A percentile compares a stretch with the other conserved stretches of the same genome.
Conservation (phyloP, 345 rosid genomes). For the Boechera divaricarpa region DNA sequence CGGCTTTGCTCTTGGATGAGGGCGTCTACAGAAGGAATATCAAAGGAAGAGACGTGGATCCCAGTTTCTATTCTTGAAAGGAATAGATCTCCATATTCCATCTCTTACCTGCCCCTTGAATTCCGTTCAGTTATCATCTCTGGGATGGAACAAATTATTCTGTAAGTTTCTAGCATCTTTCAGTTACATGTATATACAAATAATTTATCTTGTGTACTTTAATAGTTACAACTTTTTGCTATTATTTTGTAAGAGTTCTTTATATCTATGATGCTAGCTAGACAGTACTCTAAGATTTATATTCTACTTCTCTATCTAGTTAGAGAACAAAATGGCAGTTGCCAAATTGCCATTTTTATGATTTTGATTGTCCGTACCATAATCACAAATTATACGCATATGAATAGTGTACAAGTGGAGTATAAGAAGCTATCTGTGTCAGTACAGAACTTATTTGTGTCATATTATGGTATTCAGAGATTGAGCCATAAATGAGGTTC, state of each 20-base stretch:
- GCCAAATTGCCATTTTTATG: conserved; percentile 3
- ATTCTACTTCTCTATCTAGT: background rate
- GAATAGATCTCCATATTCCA: conserved; percentile 83
- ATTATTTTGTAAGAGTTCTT: conserved; percentile 1
- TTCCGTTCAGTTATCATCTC: conserved; percentile 76
- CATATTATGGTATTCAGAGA: background rate
- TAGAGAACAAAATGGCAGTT: conserved; percentile 11
- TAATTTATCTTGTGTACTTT: background rate
- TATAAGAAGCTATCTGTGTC: too few species aligned
- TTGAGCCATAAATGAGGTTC: background rate
- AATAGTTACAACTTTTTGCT: background rate
- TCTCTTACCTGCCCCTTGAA: conserved; percentile 86
- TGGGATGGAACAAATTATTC: conserved; percentile 83
- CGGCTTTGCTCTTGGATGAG: conserved; percentile 99
- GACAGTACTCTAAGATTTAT: background rate
- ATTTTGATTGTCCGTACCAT: conserved; percentile 3
- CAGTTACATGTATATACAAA: conserved; percentile 5
- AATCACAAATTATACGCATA: background rate
- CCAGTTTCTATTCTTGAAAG: conserved; percentile 90
- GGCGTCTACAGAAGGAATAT: conserved; percentile 65
- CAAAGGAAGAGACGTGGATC: conserved; percentile 87
- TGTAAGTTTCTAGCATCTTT: conserved; percentile 59
- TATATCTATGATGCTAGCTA: conserved; percentile 5
- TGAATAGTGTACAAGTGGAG: too few species aligned
- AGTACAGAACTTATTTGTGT: too few species aligned